phyloP scores from a whole-genome alignment of 306 rosid species.

The Clitoria ternatea region DNA sequence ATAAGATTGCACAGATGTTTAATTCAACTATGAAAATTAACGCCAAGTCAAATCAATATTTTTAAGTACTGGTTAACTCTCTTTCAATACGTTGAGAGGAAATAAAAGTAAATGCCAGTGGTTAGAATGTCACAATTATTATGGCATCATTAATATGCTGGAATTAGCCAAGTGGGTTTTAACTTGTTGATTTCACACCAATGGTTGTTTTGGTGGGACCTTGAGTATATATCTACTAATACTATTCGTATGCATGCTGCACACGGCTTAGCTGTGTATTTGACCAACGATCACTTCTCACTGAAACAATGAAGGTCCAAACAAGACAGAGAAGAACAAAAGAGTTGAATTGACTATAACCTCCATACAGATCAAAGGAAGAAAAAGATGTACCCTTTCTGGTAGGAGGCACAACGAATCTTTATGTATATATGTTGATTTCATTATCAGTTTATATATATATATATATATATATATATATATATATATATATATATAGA shows the following conservation, averaged over 20 bases:
- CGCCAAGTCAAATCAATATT: background rate
- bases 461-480: too few species aligned
- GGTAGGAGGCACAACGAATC: background rate
- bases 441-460: background rate
- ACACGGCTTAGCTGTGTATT: background rate
- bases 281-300: constrained; percentile 16
- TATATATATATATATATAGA: too few species aligned
- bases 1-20: too few species aligned
- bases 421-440: background rate
- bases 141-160: background rate
- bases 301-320: background rate
- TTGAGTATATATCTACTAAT: background rate
- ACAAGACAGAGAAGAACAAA: background rate
- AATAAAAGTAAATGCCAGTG: background rate
- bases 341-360: background rate
- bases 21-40: too few species aligned
- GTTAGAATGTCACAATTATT: background rate
- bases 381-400: background rate
- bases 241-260: background rate
- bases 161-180: background rate
- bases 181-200: constrained; percentile 4
- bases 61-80: too few species aligned
- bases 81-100: too few species aligned
- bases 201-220: constrained; percentile 7
- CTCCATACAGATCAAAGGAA: background rate